phyloP scores from a whole-genome alignment of 805 yeast species.

The Yarrowia osloensis region DNA sequence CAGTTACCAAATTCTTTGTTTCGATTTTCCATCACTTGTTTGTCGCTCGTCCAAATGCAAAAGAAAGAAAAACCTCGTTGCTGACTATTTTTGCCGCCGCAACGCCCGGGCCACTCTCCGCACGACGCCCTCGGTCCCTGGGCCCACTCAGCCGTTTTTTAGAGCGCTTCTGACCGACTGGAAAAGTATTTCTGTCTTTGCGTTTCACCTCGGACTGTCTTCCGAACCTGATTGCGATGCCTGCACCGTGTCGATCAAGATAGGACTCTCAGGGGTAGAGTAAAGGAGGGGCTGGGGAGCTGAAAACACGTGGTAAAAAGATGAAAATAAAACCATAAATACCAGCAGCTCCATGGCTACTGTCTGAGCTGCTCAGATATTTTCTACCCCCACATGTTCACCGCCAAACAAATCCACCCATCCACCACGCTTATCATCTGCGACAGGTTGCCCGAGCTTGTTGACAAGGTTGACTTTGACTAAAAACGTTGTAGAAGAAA shows the following conservation, averaged over 20 bases:
- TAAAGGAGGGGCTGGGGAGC: not conserved
- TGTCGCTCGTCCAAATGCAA: too few species aligned
- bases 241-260: conserved; percentile 7
- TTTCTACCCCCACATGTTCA: too few species aligned
- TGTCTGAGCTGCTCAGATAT: too few species aligned
- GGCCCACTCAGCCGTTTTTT: not conserved
- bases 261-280: not conserved
- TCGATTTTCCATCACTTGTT: too few species aligned
- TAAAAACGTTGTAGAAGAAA: not conserved
- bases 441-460: too few species aligned
- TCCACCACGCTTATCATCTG: too few species aligned
- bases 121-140: not conserved
- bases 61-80: not conserved
- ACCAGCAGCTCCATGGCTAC: too few species aligned
- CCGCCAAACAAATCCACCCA: too few species aligned
- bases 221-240: conserved; percentile 4
- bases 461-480: not conserved
- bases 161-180: not conserved
- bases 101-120: not conserved
- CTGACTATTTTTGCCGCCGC: not conserved
- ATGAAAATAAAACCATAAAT: too few species aligned
- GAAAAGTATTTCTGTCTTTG: not conserved
- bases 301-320: too few species aligned
- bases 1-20: too few species aligned
- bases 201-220: not conserved